A percentile compares a stretch with the other conserved stretches of the same genome.
These are phyloP conservation scores for Gracilaria caudata DNA, from an alignment of 23 red algal species.

Conservation along the genomic window DNA sequence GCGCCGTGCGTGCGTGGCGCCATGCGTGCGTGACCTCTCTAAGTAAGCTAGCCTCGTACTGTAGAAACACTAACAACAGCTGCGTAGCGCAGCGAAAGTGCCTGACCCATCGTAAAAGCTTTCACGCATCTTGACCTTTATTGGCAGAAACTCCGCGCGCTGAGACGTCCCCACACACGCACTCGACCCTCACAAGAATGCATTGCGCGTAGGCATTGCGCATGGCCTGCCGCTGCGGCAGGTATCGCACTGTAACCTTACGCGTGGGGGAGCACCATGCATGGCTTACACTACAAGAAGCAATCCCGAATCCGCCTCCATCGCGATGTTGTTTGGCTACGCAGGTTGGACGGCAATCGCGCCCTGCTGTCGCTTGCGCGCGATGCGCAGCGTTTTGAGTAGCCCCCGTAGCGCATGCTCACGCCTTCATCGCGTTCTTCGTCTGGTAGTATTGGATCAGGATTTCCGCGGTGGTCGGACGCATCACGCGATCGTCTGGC, in stretches of 20 bases:
- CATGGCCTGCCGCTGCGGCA: not conserved
- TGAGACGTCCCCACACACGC: not conserved
- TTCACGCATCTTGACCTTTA: conserved; percentile 21
- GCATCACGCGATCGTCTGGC: conserved; percentile 95
- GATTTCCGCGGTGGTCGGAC: conserved; percentile 77
- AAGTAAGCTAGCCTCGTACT: not conserved
- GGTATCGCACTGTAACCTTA: not conserved
- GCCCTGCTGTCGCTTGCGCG: not conserved
- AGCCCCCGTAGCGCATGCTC: not conserved
- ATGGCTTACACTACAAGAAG: conserved; percentile 24
- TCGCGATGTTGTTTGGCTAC: not conserved
- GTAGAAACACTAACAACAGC: not conserved
- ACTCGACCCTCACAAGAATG: not conserved
- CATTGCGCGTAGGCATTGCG: not conserved
- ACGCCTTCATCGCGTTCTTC: conserved; percentile 73
- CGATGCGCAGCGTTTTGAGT: not conserved
- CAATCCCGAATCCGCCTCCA: conserved; percentile 7
- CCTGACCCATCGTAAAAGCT: conserved; percentile 9
- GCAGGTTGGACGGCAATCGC: not conserved
- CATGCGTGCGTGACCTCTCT: not conserved
- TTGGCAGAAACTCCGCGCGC: not conserved
- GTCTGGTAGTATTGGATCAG: conserved; percentile 84
- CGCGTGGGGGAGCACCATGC: not conserved
- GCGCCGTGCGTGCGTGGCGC: not conserved
- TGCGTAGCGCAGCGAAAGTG: conserved; percentile 7